These are phyloP conservation scores for Pseudohalonectria lignicola DNA, from an alignment of 2,329 filamentous ascomycete genomes.

Conservation along the genomic window DNA sequence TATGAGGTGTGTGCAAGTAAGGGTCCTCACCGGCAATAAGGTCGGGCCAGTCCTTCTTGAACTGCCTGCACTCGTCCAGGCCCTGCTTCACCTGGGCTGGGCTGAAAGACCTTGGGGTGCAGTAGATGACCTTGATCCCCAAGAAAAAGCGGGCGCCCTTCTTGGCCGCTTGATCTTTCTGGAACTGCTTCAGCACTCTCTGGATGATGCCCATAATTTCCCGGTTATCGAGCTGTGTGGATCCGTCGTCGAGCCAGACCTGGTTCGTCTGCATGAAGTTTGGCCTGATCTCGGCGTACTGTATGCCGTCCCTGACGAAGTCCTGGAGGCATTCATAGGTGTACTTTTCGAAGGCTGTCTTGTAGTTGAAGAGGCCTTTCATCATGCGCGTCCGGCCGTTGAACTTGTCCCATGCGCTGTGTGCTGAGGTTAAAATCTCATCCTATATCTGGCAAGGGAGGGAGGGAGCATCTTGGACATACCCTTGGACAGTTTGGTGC, in stretches of 20 bases:
- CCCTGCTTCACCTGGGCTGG: conserved; percentile 34
- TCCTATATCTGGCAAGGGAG: neutral
- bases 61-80: conserved; percentile 48
- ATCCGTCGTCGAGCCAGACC: conserved; percentile 48
- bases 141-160: conserved; percentile 33
- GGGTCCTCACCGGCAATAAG: conserved; percentile 53
- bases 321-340: conserved; percentile 47
- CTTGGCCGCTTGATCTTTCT: conserved; percentile 14
- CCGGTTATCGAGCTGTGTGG: conserved; percentile 35
- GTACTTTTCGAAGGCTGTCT: conserved; percentile 50
- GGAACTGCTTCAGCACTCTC: conserved; percentile 39
- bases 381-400: conserved; percentile 60
- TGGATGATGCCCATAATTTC: conserved; percentile 52
- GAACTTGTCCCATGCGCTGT: conserved; percentile 49
- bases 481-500: conserved; percentile 42
- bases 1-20: too few relatives aligned
- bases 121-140: conserved; percentile 62
- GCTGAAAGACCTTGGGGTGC: conserved; percentile 52
- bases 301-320: conserved; percentile 54
- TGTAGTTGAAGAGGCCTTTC: conserved; percentile 61
- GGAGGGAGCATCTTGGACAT: conserved; percentile 13
- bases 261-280: conserved; percentile 56
- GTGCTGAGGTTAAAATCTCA: conserved; percentile 4
- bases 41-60: conserved; percentile 44
- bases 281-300: conserved; percentile 60